Evolutionary conservation across 352 stramenopile species (phyloP), one percentile per base, ranked within the genome.

Genomic region (Phytophthora fragariaefolia): DNA sequence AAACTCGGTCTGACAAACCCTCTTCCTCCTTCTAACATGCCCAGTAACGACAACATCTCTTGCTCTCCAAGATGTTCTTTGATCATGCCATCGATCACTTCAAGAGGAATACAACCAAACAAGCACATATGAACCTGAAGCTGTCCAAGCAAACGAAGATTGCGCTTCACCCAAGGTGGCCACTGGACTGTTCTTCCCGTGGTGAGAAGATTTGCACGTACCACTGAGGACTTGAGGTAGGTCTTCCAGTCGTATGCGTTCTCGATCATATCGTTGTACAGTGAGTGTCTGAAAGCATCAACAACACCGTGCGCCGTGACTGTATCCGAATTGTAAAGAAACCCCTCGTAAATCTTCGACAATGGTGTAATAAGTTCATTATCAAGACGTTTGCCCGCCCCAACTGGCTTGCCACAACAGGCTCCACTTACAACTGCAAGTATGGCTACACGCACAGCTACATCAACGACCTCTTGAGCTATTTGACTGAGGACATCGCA

Each of bases 191-290:
- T 36, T 13, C 66, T 58, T 4, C 6, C 24, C 20, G 32, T 36
- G 20, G 17, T 22, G 8, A 17, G 18, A 12, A 12, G 17, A 13
- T 56, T 55, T 10, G 43, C 32, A 40, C 50, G 56, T 32, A 24
- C 30, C 13, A 32, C 40, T 22, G n/a, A 47, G 4, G 23, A 67
- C 13, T 43, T 60, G 5, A 82, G 27, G 49, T 80, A 82, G 0
- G 26, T 10, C 36, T 69, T 79, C 76, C 76, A 83, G 6, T 62
- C 20, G 17, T 46, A 24, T 6, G 18, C 20, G 48, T 80, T 61
- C n/a, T 55, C 28, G n/a, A 58, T 18, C 73, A 83, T 83, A 22
- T 83, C 66, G 7, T 54, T 34, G 9, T 69, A 73, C 6, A 83
- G 26, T 3, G 63, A 49, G 26, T 48, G 49, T 34, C 52, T 49